Conservation (phyloP, 768 basidiomycete genomes). For the Rhizopogon roseolus region DNA sequence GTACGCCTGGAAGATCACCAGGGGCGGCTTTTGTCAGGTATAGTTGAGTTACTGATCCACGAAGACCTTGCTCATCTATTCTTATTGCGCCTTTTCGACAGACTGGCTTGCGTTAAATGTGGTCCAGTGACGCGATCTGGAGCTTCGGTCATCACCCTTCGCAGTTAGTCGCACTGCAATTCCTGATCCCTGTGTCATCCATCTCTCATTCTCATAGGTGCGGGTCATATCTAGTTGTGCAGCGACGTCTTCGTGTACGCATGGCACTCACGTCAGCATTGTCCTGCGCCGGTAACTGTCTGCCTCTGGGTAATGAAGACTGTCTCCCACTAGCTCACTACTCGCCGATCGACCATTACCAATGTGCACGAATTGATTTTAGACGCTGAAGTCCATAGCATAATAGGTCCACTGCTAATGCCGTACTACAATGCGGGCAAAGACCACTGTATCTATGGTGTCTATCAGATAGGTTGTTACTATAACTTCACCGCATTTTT, state of each 20-base stretch:
- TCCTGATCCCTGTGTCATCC: no score
- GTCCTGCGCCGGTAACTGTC: neutral
- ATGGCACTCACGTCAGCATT: neutral
- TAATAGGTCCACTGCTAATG: no score
- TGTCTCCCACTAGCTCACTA: neutral
- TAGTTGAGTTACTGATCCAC: neutral
- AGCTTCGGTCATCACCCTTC: neutral
- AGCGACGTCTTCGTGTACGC: neutral
- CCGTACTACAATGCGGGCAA: neutral
- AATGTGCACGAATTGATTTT: neutral
- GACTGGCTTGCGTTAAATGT: neutral
- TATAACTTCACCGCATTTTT: no score
- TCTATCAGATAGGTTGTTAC: no score
- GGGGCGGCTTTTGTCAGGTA: constrained; percentile 18
- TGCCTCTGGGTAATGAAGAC: neutral
- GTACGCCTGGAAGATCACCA: constrained; percentile 21
- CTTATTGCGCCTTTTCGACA: no score
- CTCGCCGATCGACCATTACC: neutral
- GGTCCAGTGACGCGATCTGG: neutral
- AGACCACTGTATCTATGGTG: no score
- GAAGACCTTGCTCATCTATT: constrained; percentile 1
- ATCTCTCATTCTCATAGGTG: no score
- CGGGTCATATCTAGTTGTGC: neutral
- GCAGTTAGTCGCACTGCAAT: no score
- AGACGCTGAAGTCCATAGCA: no score